Evolutionary conservation across 192 early-diverging fungal genomes (phyloP), one percentile per base, ranked within the genome.

Genomic region (Coemansia sp.): DNA sequence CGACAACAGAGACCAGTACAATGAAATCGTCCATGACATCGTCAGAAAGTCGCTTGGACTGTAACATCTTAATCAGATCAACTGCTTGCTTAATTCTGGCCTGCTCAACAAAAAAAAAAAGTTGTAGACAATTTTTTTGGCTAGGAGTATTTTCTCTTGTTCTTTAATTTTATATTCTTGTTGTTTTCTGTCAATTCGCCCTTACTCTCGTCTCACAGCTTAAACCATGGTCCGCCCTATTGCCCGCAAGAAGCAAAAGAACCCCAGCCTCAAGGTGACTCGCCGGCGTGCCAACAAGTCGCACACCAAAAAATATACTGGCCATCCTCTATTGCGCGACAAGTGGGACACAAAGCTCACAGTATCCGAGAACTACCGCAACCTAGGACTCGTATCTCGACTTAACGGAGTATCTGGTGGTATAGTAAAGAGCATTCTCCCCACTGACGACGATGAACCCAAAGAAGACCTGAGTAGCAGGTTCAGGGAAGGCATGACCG

Each of bases 21-120:
- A 95, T 64, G 75, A 73, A 11, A 89, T 94, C 69, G 97, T 97
- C 17, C 70, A 89, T 32, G 86, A 80, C 14, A 94, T 90, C 70
- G 93, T 94, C 10, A 73, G 72, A 64, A 87, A 88, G 70, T 90
- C 93, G n/a, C 70, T 99, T 36, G 95, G 93, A 23, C 64, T 95
- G 44, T 92, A 89, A 45, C 19, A 2, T 21, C 23, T 34, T 53
- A 53, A 66, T 63, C 39, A 1, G 50, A 63, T 62, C 32, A 62
- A 19, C 42, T 32, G 19, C 39, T 68, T 60, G 32, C 9, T 46
- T 10, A 21, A 60, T 17, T 19, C 15, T 15, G 19, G 32, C 19
- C 23, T 21, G 21, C 17, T 59, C 4, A 23, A 3, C 23, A 31
- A 29, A 32, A 64, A 64, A 29, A 64, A 41, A 55, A 23, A 57